Conservation (phyloP, 305 asterid genomes). For the Rubia peregrina region DNA sequence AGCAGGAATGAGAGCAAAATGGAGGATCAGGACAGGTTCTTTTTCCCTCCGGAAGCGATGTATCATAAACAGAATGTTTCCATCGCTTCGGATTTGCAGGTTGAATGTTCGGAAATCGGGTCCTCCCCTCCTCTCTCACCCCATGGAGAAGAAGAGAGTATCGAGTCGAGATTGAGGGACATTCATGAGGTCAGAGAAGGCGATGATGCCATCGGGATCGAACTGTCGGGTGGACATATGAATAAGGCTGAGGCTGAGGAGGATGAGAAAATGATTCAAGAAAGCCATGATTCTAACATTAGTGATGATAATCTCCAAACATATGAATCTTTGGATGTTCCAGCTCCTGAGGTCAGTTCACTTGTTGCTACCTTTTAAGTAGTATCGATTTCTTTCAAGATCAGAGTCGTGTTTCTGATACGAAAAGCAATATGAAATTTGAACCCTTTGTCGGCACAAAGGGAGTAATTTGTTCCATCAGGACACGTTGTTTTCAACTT, state of each 20-base stretch:
- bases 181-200: conserved; percentile 27
- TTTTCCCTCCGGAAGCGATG: conserved; percentile 24
- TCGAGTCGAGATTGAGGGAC: conserved; percentile 27
- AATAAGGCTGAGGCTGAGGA: neutral
- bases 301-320: conserved; percentile 5
- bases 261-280: conserved; percentile 18
- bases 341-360: conserved; percentile 15
- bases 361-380: neutral
- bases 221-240: neutral
- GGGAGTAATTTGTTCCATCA: neutral
- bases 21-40: conserved; percentile 32
- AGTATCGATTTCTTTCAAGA: neutral
- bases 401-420: neutral
- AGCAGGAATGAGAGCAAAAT: conserved; percentile 18
- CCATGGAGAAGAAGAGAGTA: conserved; percentile 32
- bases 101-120: conserved; percentile 73
- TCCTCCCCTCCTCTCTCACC: conserved; percentile 56
- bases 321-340: neutral
- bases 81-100: conserved; percentile 85
- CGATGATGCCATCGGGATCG: conserved; percentile 18
- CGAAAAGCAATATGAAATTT: neutral
- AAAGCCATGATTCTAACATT: conserved; percentile 7
- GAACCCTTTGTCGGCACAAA: neutral
- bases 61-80: conserved; percentile 47
- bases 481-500: too few species aligned